These are phyloP conservation scores for Pinus taeda DNA, from an alignment of 75 land plant species.

Conservation along the genomic window DNA sequence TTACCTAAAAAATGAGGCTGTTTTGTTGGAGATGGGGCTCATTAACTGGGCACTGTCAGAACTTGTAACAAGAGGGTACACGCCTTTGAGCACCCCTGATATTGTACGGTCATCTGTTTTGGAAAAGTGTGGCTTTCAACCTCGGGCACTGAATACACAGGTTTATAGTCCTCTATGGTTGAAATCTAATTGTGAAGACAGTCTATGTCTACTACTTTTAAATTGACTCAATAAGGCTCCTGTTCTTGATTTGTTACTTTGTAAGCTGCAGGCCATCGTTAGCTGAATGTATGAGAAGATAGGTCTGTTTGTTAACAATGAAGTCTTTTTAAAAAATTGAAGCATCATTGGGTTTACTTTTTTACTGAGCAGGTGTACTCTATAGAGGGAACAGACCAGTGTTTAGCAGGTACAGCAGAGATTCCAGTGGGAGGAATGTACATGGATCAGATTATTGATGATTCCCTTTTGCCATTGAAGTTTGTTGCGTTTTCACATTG, in stretches of 20 bases:
- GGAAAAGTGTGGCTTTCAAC: constrained; percentile 98
- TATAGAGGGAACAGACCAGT: constrained; percentile 85
- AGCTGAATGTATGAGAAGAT: background rate
- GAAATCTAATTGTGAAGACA: background rate
- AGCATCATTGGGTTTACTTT: background rate
- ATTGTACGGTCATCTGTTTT: constrained; percentile 88
- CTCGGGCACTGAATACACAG: constrained; percentile 95
- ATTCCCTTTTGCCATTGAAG: constrained; percentile 75
- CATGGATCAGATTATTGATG: constrained; percentile 86
- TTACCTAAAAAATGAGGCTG: constrained; percentile 95
- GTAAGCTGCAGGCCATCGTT: background rate
- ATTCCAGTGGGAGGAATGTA: constrained; percentile 97
- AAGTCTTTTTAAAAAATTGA: background rate
- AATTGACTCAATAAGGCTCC: background rate
- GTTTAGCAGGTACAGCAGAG: constrained; percentile 97
- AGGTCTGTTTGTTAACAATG: background rate
- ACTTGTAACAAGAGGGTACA: constrained; percentile 73
- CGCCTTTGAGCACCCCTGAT: constrained; percentile 86
- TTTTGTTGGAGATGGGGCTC: constrained; percentile 82
- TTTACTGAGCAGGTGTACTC: constrained; percentile 71
- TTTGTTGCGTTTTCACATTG: constrained; percentile 94
- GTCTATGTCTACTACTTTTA: background rate
- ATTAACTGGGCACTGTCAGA: constrained; percentile 85
- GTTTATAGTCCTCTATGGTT: constrained; percentile 27
- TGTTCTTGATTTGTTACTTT: background rate